Evolutionary conservation across 176 grass and related monocot species (phyloP).

Genomic region (Secale cereale): DNA sequence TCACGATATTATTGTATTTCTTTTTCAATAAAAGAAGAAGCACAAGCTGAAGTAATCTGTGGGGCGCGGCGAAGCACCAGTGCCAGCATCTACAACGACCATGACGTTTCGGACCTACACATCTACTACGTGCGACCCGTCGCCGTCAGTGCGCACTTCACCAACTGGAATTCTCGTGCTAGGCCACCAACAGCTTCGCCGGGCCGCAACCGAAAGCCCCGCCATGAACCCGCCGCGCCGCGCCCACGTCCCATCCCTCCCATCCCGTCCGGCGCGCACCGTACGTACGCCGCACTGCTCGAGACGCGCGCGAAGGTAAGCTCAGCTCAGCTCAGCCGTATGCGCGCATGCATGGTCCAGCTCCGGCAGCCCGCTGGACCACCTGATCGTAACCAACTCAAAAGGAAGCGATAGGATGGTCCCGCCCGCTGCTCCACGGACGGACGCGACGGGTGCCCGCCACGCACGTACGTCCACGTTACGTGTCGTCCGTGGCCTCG

Average conservation of each 20-base stretch:
- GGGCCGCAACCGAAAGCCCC: neutral
- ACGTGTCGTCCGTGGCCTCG: neutral
- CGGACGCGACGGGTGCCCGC: constrained; percentile 10
- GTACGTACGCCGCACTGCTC: neutral
- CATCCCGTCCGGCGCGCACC: neutral
- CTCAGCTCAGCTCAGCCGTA: neutral
- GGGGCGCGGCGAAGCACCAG: too few relatives aligned
- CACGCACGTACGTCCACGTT: neutral
- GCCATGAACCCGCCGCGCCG: neutral
- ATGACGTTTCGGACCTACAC: neutral
- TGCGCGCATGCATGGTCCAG: constrained; percentile 15
- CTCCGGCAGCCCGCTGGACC: constrained; percentile 6
- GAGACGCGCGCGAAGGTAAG: neutral
- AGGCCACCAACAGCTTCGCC: neutral
- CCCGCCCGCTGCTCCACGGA: neutral
- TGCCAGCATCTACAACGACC: neutral
- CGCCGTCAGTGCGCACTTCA: neutral
- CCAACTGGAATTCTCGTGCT: neutral
- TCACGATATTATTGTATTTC: too few relatives aligned
- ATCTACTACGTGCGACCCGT: neutral
- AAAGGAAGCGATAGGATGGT: constrained; percentile 30
- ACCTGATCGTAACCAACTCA: constrained; percentile 60
- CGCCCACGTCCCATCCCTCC: neutral
- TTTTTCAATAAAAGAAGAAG: too few relatives aligned
- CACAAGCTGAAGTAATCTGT: too few relatives aligned